Evolutionary conservation across 495 filamentous ascomycete genomes (phyloP), one percentile per base, ranked within the genome.

Genomic region (Podospora comata): DNA sequence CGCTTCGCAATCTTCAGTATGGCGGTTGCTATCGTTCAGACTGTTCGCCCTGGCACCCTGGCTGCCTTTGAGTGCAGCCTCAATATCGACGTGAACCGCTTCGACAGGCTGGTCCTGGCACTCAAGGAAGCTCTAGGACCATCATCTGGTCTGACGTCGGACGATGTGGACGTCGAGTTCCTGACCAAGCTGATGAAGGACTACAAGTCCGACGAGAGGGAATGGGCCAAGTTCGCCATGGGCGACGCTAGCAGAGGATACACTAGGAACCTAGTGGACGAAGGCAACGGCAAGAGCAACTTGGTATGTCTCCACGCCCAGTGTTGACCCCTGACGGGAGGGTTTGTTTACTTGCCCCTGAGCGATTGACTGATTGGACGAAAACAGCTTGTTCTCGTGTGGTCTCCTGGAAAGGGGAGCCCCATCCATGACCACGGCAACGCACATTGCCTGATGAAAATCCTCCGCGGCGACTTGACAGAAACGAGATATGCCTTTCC

Each of bases 231-330:
- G 66, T 97, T 89, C 76, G 91, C 91, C 9, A 77, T 93, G 62
- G 82, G 79, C 5, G 89, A 96, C 75, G 65, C 76, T 44, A 87
- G 79, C 60, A 82, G 87, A 69, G 82, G 83, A 1, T 97, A 96
- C 77, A 97, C 94, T 0, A 79, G 94, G 64, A 97, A 97, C 72
- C 83, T 97, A 32, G 92, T 97, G 20, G 92, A 97, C 71, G 88
- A 91, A 73, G 92, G 93, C 3, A 97, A 96, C 74, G 93, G 93
- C 28, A 96, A 94, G 76, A 90, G 91, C 76, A 97, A 97, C 75
- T 75, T 97, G 69, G 91, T 94, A 83, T 73, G 87, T 72, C 19
- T 66, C 65, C 23, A 1, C 1, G 23, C 23, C 65, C 30, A 64
- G 56, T 68, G 53, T 58, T 63, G 5, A 3, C 28, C 65, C 60